A percentile compares a stretch with the other conserved stretches of the same genome.
These are phyloP conservation scores for Stromatinia cepivora DNA, from an alignment of 2,329 filamentous ascomycete species.

Conservation along the genomic window DNA sequence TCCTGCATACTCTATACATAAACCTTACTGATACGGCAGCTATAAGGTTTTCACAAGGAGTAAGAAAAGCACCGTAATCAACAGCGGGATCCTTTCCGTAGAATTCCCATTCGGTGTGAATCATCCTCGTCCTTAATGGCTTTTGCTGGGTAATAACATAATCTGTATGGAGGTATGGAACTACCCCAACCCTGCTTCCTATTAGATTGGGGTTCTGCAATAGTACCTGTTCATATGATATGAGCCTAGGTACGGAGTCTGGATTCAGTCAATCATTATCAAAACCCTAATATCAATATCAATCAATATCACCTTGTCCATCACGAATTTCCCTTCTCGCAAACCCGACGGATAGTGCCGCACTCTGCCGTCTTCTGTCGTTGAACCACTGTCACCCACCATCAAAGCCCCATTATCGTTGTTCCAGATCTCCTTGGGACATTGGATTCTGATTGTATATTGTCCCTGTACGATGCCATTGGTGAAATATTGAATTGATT, in stretches of 20 bases:
- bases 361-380: conserved; percentile 12
- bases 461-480: background rate
- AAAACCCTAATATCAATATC: conserved; percentile 4
- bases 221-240: background rate
- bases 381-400: background rate
- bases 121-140: background rate
- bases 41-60: background rate
- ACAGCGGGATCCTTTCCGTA: background rate
- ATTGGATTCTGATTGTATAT: conserved; percentile 5
- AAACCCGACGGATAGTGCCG: conserved; percentile 7
- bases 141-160: conserved; percentile 7
- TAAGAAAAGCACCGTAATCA: background rate
- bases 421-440: conserved; percentile 6
- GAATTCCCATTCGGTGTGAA: conserved; percentile 13
- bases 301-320: background rate
- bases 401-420: conserved; percentile 5
- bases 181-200: background rate
- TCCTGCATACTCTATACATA: background rate
- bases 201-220: background rate
- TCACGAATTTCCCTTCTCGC: background rate
- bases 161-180: background rate
- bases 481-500: conserved; percentile 6
- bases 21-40: background rate
- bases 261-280: background rate
- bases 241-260: background rate